Evolutionary conservation across 2,329 filamentous ascomycete genomes (phyloP), one percentile per base, ranked within the genome.

Genomic region (Exophiala spinifera): DNA sequence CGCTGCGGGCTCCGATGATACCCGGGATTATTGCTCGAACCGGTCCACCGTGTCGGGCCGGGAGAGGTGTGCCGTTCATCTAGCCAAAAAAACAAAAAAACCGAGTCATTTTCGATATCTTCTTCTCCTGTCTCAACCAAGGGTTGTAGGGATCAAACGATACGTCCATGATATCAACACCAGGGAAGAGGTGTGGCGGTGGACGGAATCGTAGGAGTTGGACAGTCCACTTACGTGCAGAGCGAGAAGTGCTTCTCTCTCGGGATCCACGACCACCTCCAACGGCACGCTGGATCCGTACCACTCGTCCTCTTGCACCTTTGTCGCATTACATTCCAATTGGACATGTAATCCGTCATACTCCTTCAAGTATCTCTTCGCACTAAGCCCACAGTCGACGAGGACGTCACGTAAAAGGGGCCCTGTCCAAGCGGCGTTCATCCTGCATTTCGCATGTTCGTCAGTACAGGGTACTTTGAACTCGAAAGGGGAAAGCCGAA

Each of bases 361-460:
- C 15, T 67, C 61, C 25, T 53, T 47, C 47, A 48, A 7, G 33
- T 56, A 61, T 17, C 52, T 46, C 47, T 50, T 13, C 31, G 55
- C 55, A 56, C 61, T 62, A 8, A 81, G 49, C 1, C 74, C 74
- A 1, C 78, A 78, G 37, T 67, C 66, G 1, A 67, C 57, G 23
- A 85, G 66, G 2, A 84, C 72, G 61, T 83, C 79, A 19, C 69
- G 63, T 8, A 84, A 69, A 2, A 76, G 67, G 1, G 80, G 80
- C 0, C 79, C 79, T 4, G 68, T 74, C 80, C 80, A 84, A 51
- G 69, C 72, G 59, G 79, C 81, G 61, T 83, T 84, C 79, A 83
- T 83, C 4, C 36, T 39, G 36, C 8, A 5, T 39, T 39, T 15
- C 28, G 28, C 3, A 10, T 5, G 3, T 31, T 31, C 10, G 28